Evolutionary conservation across 2,329 filamentous ascomycete species (phyloP), one percentile per base, ranked within the genome.

Genomic region (Esteya vermicola): DNA sequence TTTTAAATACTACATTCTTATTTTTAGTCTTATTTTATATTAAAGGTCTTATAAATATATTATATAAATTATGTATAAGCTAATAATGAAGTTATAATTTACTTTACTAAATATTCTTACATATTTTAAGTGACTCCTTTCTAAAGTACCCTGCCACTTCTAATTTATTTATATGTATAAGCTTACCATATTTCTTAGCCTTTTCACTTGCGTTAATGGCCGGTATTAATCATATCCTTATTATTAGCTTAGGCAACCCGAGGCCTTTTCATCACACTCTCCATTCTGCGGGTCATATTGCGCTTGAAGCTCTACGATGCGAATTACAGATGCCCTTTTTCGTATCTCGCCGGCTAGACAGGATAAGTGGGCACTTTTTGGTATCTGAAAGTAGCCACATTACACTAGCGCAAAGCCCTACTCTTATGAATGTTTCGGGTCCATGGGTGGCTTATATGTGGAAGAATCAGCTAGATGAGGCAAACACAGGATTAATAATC

Each of bases 171-270:
- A n/a, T n/a, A n/a, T n/a, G n/a, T n/a, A n/a, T n/a, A n/a, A n/a
- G n/a, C n/a, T n/a, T n/a, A n/a, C n/a, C n/a, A n/a, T n/a, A n/a
- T n/a, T n/a, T n/a, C n/a, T n/a, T n/a, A n/a, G n/a, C n/a, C n/a
- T n/a, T n/a, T n/a, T n/a, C n/a, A n/a, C n/a, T n/a, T n/a, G 6
- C 27, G 20, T 31, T 18, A 12, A 40, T 35, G 38, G 31, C 23
- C 18, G 33, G 39, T 20, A 26, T 43, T 12, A 21, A 35, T 6
- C 47, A 69, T 30, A 75, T 93, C 50, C 74, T 96, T 42, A 68
- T 96, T 51, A 73, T 86, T 62, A 91, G 85, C 46, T 72, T 98
- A 46, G 91, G 91, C 49, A 96, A 96, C 51, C 85, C 83, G 7
- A 66, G 71, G 7, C 64, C 75, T 3, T 88, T 89, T 58, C 72